Conservation (phyloP, 495 filamentous ascomycete genomes). For the Annulohypoxylon bovei region DNA sequence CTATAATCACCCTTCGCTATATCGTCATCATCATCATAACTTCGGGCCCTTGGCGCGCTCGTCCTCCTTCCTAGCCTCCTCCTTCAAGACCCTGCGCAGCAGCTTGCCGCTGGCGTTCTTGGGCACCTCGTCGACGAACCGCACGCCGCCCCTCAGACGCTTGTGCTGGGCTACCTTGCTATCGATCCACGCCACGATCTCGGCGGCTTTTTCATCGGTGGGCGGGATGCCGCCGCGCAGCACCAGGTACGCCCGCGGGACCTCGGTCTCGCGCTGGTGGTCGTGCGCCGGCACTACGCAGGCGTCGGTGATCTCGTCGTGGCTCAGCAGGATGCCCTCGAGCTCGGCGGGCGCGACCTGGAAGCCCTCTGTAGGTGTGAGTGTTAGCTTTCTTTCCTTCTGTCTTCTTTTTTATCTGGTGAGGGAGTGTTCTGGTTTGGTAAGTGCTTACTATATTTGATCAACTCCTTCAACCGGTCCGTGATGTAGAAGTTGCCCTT, state of each 20-base stretch:
- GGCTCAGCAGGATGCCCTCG: conserved; percentile 78
- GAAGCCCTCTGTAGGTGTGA: conserved; percentile 69
- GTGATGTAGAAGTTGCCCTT: conserved; percentile 69
- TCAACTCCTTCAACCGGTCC: conserved; percentile 89
- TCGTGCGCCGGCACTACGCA: conserved; percentile 86
- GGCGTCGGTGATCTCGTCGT: conserved; percentile 79
- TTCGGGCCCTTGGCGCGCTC: conserved; percentile 39
- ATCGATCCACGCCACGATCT: conserved; percentile 72
- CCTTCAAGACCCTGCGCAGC: conserved; percentile 72
- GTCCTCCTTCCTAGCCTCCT: conserved; percentile 48
- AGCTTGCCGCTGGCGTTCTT: conserved; percentile 92
- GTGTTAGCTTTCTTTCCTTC: not conserved
- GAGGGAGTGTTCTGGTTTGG: too few species aligned
- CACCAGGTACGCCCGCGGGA: conserved; percentile 86
- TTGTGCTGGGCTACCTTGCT: conserved; percentile 65
- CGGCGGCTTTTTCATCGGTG: conserved; percentile 64
- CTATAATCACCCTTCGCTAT: not conserved
- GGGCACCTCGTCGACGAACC: conserved; percentile 83
- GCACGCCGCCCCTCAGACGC: conserved; percentile 80
- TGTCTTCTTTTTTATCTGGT: not conserved
- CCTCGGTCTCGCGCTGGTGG: conserved; percentile 75
- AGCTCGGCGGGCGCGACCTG: conserved; percentile 90
- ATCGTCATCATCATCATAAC: conserved; percentile 19
- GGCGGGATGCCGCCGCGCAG: conserved; percentile 61
- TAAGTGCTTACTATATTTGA: conserved; percentile 74